Percentiles rank a stretch among this genome's conserved stretches.
phyloP scores from a whole-genome alignment of 2,329 filamentous ascomycete genomes.

The Harringtonia lauricola region DNA sequence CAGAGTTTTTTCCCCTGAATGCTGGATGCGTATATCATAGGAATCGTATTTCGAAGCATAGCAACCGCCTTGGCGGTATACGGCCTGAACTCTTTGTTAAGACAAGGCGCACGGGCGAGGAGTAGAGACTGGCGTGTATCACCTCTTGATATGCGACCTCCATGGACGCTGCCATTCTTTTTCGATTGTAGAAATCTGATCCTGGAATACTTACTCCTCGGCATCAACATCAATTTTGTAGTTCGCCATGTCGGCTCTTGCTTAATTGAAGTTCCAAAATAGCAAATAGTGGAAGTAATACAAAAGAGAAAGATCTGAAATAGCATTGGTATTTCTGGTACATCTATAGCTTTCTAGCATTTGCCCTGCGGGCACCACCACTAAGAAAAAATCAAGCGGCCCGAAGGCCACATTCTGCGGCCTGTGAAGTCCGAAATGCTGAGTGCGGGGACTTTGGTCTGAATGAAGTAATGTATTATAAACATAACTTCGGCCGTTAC shows the following conservation, averaged over 20 bases:
- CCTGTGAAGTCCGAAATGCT: too few species aligned
- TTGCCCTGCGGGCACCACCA: too few species aligned
- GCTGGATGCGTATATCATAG: constrained; percentile 18
- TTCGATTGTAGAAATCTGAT: constrained; percentile 21
- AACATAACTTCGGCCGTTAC: too few species aligned
- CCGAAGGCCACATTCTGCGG: too few species aligned
- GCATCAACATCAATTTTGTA: constrained; percentile 12
- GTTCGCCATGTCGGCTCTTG: constrained; percentile 8
- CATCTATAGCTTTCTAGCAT: too few species aligned
- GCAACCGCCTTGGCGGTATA: constrained; percentile 23
- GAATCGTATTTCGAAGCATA: constrained; percentile 19
- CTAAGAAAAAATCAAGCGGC: too few species aligned
- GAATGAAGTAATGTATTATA: too few species aligned
- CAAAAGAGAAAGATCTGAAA: too few species aligned
- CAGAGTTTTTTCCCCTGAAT: constrained; percentile 25
- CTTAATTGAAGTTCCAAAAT: background rate
- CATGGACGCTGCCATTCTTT: constrained; percentile 20
- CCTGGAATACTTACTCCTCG: constrained; percentile 21
- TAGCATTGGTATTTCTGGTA: too few species aligned
- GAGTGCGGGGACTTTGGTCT: too few species aligned
- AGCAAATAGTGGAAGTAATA: too few species aligned
- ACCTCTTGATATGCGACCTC: constrained; percentile 17
- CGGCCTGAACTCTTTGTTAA: constrained; percentile 8
- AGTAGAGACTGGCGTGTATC: background rate
- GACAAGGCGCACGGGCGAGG: background rate